phyloP scores from a whole-genome alignment of 2,329 filamentous ascomycete genomes.

The Xylogone sp. region DNA sequence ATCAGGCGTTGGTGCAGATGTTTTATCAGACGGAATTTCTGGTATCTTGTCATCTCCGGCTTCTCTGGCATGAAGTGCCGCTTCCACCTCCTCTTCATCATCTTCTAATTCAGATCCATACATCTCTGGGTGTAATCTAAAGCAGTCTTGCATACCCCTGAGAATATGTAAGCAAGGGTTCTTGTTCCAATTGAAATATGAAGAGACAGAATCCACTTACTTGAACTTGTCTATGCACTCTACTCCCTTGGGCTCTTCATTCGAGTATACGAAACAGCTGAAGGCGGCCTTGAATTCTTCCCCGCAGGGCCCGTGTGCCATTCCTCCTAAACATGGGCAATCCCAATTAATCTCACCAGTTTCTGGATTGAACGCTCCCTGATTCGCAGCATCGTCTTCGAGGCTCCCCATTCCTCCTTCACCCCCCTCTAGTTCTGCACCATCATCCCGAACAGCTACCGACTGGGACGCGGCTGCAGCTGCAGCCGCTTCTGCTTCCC shows the following conservation, averaged over 20 bases:
- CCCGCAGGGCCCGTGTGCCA: slow-evolving; percentile 94
- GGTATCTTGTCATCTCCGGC: slow-evolving; percentile 5
- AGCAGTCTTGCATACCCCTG: slow-evolving; percentile 97
- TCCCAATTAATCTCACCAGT: slow-evolving; percentile 99
- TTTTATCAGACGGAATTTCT: not conserved
- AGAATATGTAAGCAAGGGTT: slow-evolving; percentile 21
- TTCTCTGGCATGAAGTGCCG: slow-evolving; percentile 24
- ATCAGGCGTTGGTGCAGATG: not conserved
- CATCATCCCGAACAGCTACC: slow-evolving; percentile 12
- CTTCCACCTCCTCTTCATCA: slow-evolving; percentile 57
- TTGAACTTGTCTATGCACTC: slow-evolving; percentile 98
- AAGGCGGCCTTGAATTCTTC: slow-evolving; percentile 95
- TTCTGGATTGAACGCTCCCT: slow-evolving; percentile 96
- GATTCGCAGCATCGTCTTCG: slow-evolving; percentile 77
- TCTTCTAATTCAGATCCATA: slow-evolving; percentile 87
- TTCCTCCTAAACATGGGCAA: slow-evolving; percentile 93
- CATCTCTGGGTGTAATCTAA: slow-evolving; percentile 85
- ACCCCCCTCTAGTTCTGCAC: slow-evolving; percentile 15
- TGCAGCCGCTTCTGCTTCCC: slow-evolving; percentile 16
- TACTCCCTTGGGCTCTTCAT: slow-evolving; percentile 94
- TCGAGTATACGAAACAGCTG: slow-evolving; percentile 96
- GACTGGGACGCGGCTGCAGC: slow-evolving; percentile 13
- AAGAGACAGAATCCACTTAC: slow-evolving; percentile 48
- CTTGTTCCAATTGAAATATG: slow-evolving; percentile 1
- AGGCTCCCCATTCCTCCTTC: slow-evolving; percentile 47